Evolutionary conservation across 2,329 filamentous ascomycete genomes (phyloP), one percentile per base, ranked within the genome.

Genomic region (Teratosphaeria epicoccoides): DNA sequence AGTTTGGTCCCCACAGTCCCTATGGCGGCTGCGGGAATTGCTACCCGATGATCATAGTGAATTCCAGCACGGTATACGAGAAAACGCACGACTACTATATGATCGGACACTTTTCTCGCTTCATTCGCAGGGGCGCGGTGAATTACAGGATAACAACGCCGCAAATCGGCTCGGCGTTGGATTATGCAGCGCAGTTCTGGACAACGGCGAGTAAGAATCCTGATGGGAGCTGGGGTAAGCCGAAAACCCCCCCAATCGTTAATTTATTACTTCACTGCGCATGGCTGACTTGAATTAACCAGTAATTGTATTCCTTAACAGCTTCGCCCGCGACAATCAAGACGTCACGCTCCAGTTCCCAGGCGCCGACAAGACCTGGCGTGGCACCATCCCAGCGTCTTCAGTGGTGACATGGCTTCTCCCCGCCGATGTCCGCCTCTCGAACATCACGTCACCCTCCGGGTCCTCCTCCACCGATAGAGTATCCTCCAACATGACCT

Each of bases 11-110:
- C 1, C 67, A 71, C 47, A 64, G 74, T 23, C 59, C 66, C 14
- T 69, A 69, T 37, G 67, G 67, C 24, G 69, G 68, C 3, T 76
- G 73, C 61, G 56, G 54, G 22, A 64, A 62, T 7, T 76, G 73
- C 61, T 69, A 68, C 1, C 88, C 88, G 43, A 81, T 93, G 29
- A 87, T 83, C 58, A 89, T 86, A 53, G 77, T 93, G 66, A 88
- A 94, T 71, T 90, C 65, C 11, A 61, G 63, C 6, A 59, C 67
- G 10, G 70, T 68, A 2, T 79, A 78, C 61, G 66, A 63, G 4
- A 70, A 72, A 53, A 71, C 70, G 24, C 67, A 74, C 6, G 74
- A 76, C 53, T 78, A 77, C 63, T 78, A 78, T 60, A 76, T 76
- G 70, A 66, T 79, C 53, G 76, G 73, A 1, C 76, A 79, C 60